Evolutionary conservation across 306 rosid species (phyloP).

Genomic region (Urtica urens): DNA sequence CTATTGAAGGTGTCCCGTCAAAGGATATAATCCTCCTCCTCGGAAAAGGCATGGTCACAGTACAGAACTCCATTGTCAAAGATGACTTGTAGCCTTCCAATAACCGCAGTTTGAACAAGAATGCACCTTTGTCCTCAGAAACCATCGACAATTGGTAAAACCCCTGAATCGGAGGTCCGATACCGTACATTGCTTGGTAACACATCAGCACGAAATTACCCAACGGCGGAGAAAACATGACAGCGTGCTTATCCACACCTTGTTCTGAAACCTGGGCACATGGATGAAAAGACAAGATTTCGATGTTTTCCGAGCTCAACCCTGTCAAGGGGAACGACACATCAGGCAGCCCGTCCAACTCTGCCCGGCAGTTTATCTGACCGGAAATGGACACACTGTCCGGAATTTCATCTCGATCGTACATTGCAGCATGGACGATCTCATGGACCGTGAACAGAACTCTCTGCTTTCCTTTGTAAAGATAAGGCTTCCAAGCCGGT

Average conservation of each 20-base stretch:
- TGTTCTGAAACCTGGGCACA: constrained; percentile 85
- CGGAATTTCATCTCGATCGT: constrained; percentile 89
- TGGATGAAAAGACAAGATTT: constrained; percentile 74
- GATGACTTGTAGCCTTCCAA: constrained; percentile 95
- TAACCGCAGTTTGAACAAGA: constrained; percentile 68
- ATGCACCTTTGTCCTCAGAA: constrained; percentile 95
- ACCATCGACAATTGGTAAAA: constrained; percentile 96
- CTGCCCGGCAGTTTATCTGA: constrained; percentile 89
- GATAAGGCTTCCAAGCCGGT: constrained; percentile 99
- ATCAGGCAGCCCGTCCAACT: constrained; percentile 90
- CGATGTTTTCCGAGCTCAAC: constrained; percentile 35
- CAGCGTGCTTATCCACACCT: constrained; percentile 70
- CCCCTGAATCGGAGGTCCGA: constrained; percentile 80
- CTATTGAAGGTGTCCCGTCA: constrained; percentile 90
- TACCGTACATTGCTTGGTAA: constrained; percentile 61
- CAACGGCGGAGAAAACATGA: constrained; percentile 86
- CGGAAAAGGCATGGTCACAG: constrained; percentile 82
- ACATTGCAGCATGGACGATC: constrained; percentile 71
- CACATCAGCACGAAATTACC: constrained; percentile 86
- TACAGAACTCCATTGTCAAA: constrained; percentile 78
- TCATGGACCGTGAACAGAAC: constrained; percentile 65
- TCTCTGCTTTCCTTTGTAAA: constrained; percentile 81
- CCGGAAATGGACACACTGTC: constrained; percentile 78
- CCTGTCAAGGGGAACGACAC: constrained; percentile 78
- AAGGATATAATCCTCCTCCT: constrained; percentile 72